Evolutionary conservation across 2,329 filamentous ascomycete genomes (phyloP).

Genomic region (Chaetomiaceae sp.): DNA sequence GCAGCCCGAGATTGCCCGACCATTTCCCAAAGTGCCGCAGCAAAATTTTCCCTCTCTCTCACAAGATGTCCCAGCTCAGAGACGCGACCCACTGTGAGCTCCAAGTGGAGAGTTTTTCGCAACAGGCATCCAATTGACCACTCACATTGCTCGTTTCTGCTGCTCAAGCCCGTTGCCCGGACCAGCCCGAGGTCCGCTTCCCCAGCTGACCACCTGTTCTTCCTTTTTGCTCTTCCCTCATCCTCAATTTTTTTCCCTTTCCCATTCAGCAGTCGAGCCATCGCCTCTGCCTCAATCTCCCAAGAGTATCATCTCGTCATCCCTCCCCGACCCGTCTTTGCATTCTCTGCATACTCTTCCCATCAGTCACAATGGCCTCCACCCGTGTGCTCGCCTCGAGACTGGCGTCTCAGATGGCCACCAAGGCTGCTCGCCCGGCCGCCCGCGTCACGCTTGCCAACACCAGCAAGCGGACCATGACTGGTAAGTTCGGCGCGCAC

Average conservation of each 20-base stretch:
- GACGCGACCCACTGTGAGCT: constrained; percentile 27
- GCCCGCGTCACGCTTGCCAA: constrained; percentile 59
- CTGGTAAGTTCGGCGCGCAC: constrained; percentile 51
- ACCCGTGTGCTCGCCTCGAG: constrained; percentile 73
- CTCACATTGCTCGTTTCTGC: constrained; percentile 23
- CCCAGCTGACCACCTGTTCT: constrained; percentile 29
- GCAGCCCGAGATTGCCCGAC: constrained; percentile 28
- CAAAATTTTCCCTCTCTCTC: constrained; percentile 26
- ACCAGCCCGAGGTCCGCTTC: constrained; percentile 30
- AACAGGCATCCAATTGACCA: constrained; percentile 30
- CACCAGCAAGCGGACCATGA: constrained; percentile 72
- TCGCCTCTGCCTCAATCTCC: constrained; percentile 21
- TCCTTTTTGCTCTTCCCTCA: constrained; percentile 26
- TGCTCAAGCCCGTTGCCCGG: constrained; percentile 30
- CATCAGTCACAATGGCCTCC: constrained; percentile 71
- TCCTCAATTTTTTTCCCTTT: constrained; percentile 29
- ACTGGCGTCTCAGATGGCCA: constrained; percentile 71
- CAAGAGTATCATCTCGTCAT: constrained; percentile 36
- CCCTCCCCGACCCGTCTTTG: constrained; percentile 32
- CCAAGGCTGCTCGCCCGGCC: constrained; percentile 74
- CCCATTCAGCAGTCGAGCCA: constrained; percentile 27
- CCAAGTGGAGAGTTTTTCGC: constrained; percentile 24
- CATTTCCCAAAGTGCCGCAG: constrained; percentile 21
- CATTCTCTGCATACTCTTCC: constrained; percentile 36
- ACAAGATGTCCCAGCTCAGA: constrained; percentile 22